A percentile compares a stretch with the other conserved stretches of the same genome.
Evolutionary conservation across 345 rosid genomes (phyloP).

Genomic region (Excoecaria cochinchinensis): DNA sequence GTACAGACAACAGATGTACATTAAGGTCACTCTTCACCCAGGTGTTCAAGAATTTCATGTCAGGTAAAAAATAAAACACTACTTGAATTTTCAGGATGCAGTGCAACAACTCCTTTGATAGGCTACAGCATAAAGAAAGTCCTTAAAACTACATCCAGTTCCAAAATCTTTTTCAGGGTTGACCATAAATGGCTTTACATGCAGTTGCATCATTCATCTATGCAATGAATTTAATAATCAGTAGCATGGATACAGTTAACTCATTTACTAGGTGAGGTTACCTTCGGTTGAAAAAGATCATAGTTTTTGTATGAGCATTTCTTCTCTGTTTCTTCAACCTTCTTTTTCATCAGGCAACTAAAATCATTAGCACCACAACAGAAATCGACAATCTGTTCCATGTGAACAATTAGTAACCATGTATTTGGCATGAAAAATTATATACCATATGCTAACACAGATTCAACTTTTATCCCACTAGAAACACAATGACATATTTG

Average conservation of each 20-base stretch:
- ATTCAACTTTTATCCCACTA: not conserved
- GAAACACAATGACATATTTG: not conserved
- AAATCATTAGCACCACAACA: constrained; percentile 98
- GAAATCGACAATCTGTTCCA: constrained; percentile 79
- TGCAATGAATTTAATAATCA: not conserved
- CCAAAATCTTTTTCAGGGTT: not conserved
- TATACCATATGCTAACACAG: not conserved
- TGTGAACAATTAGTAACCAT: not conserved
- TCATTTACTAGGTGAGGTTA: constrained; percentile 17
- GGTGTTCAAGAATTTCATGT: not conserved
- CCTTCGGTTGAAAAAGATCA: constrained; percentile 79
- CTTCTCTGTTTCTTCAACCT: constrained; percentile 83
- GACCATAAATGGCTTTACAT: not conserved
- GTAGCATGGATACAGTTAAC: not conserved
- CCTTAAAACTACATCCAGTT: not conserved
- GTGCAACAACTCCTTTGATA: not conserved
- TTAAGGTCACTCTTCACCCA: not conserved
- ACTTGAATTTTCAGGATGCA: not conserved
- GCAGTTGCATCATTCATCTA: not conserved
- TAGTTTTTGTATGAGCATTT: constrained; percentile 77
- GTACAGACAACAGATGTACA: not conserved
- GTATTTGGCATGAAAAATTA: not conserved
- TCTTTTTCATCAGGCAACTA: constrained; percentile 69
- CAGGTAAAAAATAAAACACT: not conserved
- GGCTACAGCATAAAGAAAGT: not conserved